Percentiles rank a stretch among this genome's conserved stretches.
Evolutionary conservation across 176 grass and related monocot species (phyloP).

Genomic region (bread wheat (Triticum aestivum)): IWGSC_CS_RefSeq_v2.1 NC_057807.1:463058860-463059359

Average conservation of each 20-base stretch:
- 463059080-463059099: too few relatives aligned
- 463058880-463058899: too few relatives aligned
- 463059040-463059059: constrained; percentile 49
- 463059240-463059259: constrained; percentile 12
- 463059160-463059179: constrained; percentile 70
- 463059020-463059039: constrained; percentile 87
- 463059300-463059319: not conserved
- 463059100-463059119: too few relatives aligned
- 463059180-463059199: constrained; percentile 88
- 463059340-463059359: constrained; percentile 83
- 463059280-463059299: too few relatives aligned
- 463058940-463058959: too few relatives aligned
- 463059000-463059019: constrained; percentile 79
- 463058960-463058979: too few relatives aligned
- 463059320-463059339: constrained; percentile 9
- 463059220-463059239: constrained; percentile 65
- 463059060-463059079: not conserved
- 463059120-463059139: not conserved
- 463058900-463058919: too few relatives aligned
- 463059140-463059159: constrained; percentile 94
- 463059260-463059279: too few relatives aligned
- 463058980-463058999: not conserved
- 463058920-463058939: too few relatives aligned
- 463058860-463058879: too few relatives aligned
- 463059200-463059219: constrained; percentile 76